phyloP scores from a whole-genome alignment of 768 basidiomycete genomes.

The Daedalea quercina region DNA sequence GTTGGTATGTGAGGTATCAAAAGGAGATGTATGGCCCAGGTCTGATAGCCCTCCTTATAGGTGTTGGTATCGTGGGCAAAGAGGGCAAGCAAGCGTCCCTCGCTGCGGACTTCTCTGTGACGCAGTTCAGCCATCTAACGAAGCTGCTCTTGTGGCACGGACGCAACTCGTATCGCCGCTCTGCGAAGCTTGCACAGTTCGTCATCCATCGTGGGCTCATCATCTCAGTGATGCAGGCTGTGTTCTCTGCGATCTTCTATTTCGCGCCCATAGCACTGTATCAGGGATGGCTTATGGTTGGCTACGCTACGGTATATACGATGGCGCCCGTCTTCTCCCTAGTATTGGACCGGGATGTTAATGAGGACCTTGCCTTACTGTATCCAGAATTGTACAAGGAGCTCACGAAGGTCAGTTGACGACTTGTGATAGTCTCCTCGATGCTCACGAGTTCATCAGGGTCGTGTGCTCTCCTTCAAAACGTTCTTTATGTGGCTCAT shows the following conservation, averaged over 20 bases:
- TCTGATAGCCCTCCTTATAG: constrained; percentile 29
- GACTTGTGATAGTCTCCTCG: background rate
- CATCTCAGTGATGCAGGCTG: constrained; percentile 97
- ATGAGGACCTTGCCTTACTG: constrained; percentile 87
- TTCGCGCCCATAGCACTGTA: constrained; percentile 96
- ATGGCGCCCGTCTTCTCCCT: constrained; percentile 99
- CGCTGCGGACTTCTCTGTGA: constrained; percentile 98
- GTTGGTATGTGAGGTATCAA: constrained; percentile 61
- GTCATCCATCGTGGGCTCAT: constrained; percentile 97
- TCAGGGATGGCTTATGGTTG: constrained; percentile 97
- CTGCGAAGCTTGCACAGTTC: constrained; percentile 96
- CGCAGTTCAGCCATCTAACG: constrained; percentile 91
- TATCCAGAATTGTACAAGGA: constrained; percentile 99
- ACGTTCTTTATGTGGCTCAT: constrained; percentile 98
- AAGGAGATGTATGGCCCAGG: background rate
- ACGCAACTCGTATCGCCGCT: constrained; percentile 96
- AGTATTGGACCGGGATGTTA: constrained; percentile 93
- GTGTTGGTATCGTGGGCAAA: constrained; percentile 97
- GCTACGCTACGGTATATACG: constrained; percentile 93
- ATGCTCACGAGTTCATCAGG: constrained; percentile 38
- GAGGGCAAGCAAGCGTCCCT: constrained; percentile 98
- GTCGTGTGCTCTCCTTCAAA: constrained; percentile 91
- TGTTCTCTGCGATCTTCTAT: constrained; percentile 89
- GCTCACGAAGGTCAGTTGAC: constrained; percentile 71
- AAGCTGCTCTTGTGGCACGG: constrained; percentile 99